These are phyloP conservation scores for Trichosphaerium sp. DNA, from an alignment of 78 protist genomes.

Conservation along the genomic window DNA sequence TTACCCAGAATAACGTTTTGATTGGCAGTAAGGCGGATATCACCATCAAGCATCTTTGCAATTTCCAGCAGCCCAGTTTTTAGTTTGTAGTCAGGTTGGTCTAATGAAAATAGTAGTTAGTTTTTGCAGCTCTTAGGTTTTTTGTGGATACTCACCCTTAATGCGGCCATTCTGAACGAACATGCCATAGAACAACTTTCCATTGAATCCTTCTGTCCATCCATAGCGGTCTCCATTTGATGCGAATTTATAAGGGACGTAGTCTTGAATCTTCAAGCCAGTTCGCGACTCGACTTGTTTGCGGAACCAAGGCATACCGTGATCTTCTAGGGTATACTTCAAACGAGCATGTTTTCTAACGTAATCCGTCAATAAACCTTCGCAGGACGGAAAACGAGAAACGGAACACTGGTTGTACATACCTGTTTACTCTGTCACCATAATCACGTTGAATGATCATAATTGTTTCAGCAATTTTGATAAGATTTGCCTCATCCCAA, in stretches of 20 bases:
- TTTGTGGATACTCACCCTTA: too few species aligned
- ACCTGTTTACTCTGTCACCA: conserved; percentile 63
- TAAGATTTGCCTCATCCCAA: too few species aligned
- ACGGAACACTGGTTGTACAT: too few species aligned
- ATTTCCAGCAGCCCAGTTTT: conserved; percentile 46
- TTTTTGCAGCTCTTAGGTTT: too few species aligned
- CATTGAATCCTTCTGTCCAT: conserved; percentile 51
- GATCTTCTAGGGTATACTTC: conserved; percentile 50
- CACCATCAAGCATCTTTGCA: conserved; percentile 18
- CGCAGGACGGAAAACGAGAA: too few species aligned
- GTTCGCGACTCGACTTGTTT: conserved; percentile 17
- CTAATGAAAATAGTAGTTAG: too few species aligned
- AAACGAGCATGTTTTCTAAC: conserved; percentile 35
- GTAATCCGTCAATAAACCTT: too few species aligned
- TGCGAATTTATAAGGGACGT: conserved; percentile 7
- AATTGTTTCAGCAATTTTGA: too few species aligned
- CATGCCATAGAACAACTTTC: conserved; percentile 14
- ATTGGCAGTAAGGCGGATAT: conserved; percentile 46
- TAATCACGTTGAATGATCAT: conserved; percentile 53
- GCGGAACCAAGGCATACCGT: conserved; percentile 31
- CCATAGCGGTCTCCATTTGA: conserved; percentile 32
- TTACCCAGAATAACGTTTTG: conserved; percentile 39
- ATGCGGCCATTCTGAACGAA: conserved; percentile 42
- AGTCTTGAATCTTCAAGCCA: conserved; percentile 11
- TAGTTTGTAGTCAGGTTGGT: conserved; percentile 10